Evolutionary conservation across 2,329 filamentous ascomycete genomes (phyloP), one percentile per base, ranked within the genome.

Genomic region (Curvularia spicifera): DNA sequence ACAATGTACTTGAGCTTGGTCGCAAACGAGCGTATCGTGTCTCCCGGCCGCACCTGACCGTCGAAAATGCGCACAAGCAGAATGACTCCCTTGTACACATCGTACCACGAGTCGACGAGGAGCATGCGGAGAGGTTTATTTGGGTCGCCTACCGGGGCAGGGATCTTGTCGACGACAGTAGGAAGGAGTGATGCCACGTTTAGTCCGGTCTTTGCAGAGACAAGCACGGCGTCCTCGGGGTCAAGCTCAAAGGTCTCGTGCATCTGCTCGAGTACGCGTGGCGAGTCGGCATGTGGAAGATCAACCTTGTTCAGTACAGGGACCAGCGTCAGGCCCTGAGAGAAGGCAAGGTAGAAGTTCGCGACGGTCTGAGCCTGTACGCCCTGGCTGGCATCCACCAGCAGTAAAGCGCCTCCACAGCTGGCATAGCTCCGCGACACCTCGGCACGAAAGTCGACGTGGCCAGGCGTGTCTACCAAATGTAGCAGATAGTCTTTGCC

Each of bases 221-320:
- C 91, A 82, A 89, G 67, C 71, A 91, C 81, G 43, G 87, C 92
- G 57, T 87, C 88, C 31, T 88, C 84, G 0, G 90, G 86, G 57
- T 96, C 90, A 33, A 99, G 80, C 79, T 99, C 95, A 72, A 99
- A 98, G 0, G 89, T 91, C 15, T 86, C 87, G 65, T 88, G 84
- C 79, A 99, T 89, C 81, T 99, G 95, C 56, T 91, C 88, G 60
- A 98, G 82, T 5, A 94, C 93, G 28, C 93, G 85, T 28, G 89
- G 86, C n/a, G 93, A 84, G 71, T 99, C 95, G 6, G 95, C 92
- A 10, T 93, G 91, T 0, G 90, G 89, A 71, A 99, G 85, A 75
- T 99, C 95, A 53, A 99, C 90, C 82, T 99, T 99, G 82, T 99
- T 99, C 71, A 99, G 86, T 24, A 99, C 91, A 0, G 95, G 95